These are phyloP conservation scores for Stylosanthes scabra DNA, from an alignment of 331 rosid genomes.

Conservation along the genomic window DNA sequence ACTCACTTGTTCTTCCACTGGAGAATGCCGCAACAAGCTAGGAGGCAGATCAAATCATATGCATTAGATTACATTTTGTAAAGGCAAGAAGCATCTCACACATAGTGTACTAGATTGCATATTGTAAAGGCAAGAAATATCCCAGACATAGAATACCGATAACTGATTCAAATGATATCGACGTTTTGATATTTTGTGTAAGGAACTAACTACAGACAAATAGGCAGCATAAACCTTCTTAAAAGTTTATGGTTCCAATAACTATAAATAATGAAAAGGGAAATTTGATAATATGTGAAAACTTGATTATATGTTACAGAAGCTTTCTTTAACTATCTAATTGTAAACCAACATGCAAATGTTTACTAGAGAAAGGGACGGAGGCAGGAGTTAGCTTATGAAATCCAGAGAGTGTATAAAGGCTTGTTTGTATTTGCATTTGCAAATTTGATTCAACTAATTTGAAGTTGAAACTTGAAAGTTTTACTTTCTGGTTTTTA, in stretches of 20 bases:
- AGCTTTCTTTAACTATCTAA: no score
- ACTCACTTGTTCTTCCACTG: constrained; percentile 61
- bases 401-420: constrained; percentile 1
- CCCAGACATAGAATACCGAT: constrained; percentile 18
- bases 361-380: no score
- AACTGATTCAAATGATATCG: no score
- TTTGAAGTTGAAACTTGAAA: constrained; percentile 15
- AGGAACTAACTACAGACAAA: constrained; percentile 1
- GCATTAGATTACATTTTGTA: constrained; percentile 36
- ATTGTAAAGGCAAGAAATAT: constrained; percentile 14
- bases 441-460: constrained; percentile 1
- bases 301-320: not conserved
- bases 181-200: not conserved
- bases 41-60: constrained; percentile 41
- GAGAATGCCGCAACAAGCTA: constrained; percentile 88
- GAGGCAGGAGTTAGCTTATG: no score
- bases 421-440: not conserved
- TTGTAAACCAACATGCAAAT: no score
- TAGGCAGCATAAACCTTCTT: not conserved
- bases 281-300: constrained; percentile 6
- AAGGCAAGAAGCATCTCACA: constrained; percentile 17
- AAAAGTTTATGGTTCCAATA: not conserved
- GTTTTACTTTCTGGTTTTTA: not conserved
- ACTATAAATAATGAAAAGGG: not conserved
- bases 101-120: constrained; percentile 37